Base-by-base conservation (phyloP, 352 stramenopile species). In the Albugo candida region DNA sequence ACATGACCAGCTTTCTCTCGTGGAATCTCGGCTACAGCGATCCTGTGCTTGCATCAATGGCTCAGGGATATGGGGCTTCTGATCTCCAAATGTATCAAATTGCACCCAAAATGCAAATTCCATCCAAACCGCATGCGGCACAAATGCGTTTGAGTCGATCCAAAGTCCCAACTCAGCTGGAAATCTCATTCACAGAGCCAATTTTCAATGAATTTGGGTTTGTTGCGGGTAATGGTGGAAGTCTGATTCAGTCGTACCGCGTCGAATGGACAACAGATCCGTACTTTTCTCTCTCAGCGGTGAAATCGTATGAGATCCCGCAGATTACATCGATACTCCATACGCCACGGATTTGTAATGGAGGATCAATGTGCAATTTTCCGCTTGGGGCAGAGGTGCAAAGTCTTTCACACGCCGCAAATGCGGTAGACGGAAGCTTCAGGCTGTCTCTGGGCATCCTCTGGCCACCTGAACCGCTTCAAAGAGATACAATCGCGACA, bases 301-400 rank as follows among this genome's bases (percentile, higher is more conserved):
- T 31, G 3, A 45, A 57, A 27, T 67, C 54, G 0, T 83, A 80
- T 47, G 64, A 83, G 24, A 58, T 81, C 16, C 63, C 66, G 0
- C 79, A 79, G 53, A 51, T 70, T 10, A 61, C 61, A 13, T 44
- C 31, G 1, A 51, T 54, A 3, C 17, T 31, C 2, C 61, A 58
- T 41, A 45, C 38, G 24, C 38, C 48, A 0, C 11, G 55, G 2
- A 60, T 55, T 1, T 91, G 24, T 31, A 31, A 31, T 21, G 60
- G 43, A 0, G 46, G 46, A 1, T 45, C 50, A 0, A 45, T 59
- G 8, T 97, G 92, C 54, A 56, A 72, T 45, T 86, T 96, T 49
- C 80, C 87, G 14, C 54, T 97, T 16, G 92, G 92, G n/a, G 68
- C 80, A 5, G 77, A 95, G 53, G 77, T 97, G 11, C 88, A 97